Evolutionary conservation across 192 early-diverging fungal genomes (phyloP), one percentile per base, ranked within the genome.

Genomic region (Entomortierella parvispora): DNA sequence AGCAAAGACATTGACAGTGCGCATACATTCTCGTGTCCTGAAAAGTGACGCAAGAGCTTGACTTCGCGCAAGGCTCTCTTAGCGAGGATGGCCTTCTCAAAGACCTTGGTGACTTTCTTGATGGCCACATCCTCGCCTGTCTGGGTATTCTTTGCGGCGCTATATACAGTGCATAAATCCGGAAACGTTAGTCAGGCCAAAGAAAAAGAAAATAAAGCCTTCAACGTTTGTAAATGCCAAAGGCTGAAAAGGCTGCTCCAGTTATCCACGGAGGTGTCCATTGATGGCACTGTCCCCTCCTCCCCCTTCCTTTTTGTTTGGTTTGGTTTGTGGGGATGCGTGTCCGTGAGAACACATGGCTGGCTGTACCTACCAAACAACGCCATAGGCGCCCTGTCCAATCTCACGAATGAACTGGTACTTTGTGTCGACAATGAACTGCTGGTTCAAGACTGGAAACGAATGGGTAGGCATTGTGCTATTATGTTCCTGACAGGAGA

Each of bases 41-140:
- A 96, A 59, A 98, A 94, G 80, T 98, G 96, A 44, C 90, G 85
- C 70, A 98, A 84, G 9, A 98, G 89, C 81, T 98, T 98, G 76
- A 98, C 89, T 84, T 98, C 96, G 51, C 96, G 89, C 63, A 98
- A 71, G 29, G 94, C 95, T 56, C 96, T 87, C 84, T 97, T 97
- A 40, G 95, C 92, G 12, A 97, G 87, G 63, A 97, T 95, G 44
- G 90, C 86, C 82, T 95, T 93, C 48, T 96, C 94, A 83, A 94
- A 95, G 46, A 95, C 89, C 58, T 83, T 85, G 51, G 75, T 82
- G 26, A 86, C 80, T 69, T 86, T 86, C 78, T 99, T 99, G 83
- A 99, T 97, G 56, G 96, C 96, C 14, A 98, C 93, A 66, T 93
- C 91, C 68, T 88, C 80, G 14, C 91, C 90, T 8, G 89, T 94